Percentiles rank a stretch among this genome's conserved stretches.
Evolutionary conservation across 306 rosid species (phyloP).

Genomic region (Cucumis melo): DNA sequence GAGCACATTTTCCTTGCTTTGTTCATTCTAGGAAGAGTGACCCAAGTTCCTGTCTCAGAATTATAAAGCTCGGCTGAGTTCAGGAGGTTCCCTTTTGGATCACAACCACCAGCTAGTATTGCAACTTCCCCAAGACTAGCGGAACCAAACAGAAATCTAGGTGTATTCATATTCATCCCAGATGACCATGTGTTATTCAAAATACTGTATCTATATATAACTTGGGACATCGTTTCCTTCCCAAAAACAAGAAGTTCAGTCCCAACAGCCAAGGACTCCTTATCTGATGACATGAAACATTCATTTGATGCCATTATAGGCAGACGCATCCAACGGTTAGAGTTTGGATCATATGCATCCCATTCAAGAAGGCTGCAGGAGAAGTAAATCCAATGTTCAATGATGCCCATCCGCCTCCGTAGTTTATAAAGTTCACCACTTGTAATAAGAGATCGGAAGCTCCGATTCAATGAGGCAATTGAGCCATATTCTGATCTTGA

Average conservation of each 20-base stretch:
- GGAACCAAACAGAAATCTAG: slow-evolving; percentile 67
- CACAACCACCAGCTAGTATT: slow-evolving; percentile 67
- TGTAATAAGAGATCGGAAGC: slow-evolving; percentile 37
- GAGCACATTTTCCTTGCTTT: slow-evolving; percentile 58
- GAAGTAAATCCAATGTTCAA: slow-evolving; percentile 74
- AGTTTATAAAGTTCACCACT: slow-evolving; percentile 45
- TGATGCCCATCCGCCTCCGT: slow-evolving; percentile 36
- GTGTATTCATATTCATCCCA: slow-evolving; percentile 36
- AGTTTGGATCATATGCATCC: slow-evolving; percentile 61
- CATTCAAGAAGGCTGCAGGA: slow-evolving; percentile 49
- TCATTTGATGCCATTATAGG: slow-evolving; percentile 40
- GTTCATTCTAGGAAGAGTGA: slow-evolving; percentile 47
- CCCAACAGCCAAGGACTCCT: slow-evolving; percentile 82
- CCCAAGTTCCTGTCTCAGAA: slow-evolving; percentile 50
- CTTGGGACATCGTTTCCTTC: slow-evolving; percentile 28
- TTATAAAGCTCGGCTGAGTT: slow-evolving; percentile 63
- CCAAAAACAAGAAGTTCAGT: slow-evolving; percentile 77
- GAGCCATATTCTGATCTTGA: slow-evolving; percentile 64
- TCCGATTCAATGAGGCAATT: slow-evolving; percentile 34
- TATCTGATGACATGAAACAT: slow-evolving; percentile 52
- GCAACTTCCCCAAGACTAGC: slow-evolving; percentile 57
- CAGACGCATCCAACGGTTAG: slow-evolving; percentile 36
- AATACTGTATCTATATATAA: slow-evolving; percentile 46
- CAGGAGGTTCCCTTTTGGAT: slow-evolving; percentile 32
- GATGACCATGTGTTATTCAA: slow-evolving; percentile 49